Conservation (phyloP, 768 basidiomycete species). For the Russula sp. region DNA sequence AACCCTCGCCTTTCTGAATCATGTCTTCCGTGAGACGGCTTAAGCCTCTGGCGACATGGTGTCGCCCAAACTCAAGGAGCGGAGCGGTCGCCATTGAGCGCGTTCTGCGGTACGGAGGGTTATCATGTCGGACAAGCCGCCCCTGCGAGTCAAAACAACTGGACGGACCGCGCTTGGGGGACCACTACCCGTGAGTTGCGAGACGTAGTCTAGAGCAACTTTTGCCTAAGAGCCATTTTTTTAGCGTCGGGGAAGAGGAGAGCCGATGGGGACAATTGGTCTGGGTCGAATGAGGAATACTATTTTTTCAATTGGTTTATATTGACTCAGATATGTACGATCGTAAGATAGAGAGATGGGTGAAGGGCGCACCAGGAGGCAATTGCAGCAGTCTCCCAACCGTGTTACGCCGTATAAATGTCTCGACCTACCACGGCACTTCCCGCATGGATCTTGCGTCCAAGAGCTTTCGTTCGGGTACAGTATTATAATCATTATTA, state of each 20-base stretch:
- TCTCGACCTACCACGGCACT: too few relatives aligned
- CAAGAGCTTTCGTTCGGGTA: too few relatives aligned
- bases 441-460: too few relatives aligned
- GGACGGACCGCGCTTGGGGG: neutral
- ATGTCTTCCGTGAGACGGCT: constrained; percentile 19
- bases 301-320: too few relatives aligned
- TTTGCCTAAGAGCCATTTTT: constrained; percentile 8
- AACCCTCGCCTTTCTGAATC: constrained; percentile 14
- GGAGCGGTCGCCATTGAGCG: constrained; percentile 16
- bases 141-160: too few relatives aligned
- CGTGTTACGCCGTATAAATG: too few relatives aligned
- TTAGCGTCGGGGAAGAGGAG: neutral
- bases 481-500: too few relatives aligned
- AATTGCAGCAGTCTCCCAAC: too few relatives aligned
- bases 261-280: neutral
- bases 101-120: neutral
- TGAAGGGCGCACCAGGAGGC: too few relatives aligned
- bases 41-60: constrained; percentile 19
- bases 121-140: neutral
- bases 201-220: neutral
- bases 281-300: neutral
- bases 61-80: constrained; percentile 15
- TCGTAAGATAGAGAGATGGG: too few relatives aligned
- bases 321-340: too few relatives aligned
- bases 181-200: neutral